Evolutionary conservation across 2,329 filamentous ascomycete genomes (phyloP).

Genomic region (Stagonosporopsis rhizophila): DNA sequence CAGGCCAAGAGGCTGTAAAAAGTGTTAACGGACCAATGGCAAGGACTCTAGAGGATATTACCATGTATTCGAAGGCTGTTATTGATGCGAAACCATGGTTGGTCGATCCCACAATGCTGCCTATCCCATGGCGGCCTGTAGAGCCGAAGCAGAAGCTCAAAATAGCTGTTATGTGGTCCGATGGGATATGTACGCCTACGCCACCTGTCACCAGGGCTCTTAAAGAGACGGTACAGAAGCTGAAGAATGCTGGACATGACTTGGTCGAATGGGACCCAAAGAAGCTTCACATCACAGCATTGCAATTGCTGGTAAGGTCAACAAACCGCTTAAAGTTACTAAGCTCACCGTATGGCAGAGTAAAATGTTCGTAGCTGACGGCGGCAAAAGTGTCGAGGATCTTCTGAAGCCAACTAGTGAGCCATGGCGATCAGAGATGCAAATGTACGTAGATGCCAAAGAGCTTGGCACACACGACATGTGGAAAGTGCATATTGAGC

Average conservation of each 20-base stretch:
- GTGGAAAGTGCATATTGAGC: constrained; percentile 58
- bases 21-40: constrained; percentile 71
- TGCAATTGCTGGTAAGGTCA: constrained; percentile 56
- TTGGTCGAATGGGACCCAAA: constrained; percentile 64
- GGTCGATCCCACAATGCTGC: constrained; percentile 60
- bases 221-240: constrained; percentile 59
- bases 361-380: constrained; percentile 59
- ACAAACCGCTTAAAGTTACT: neutral
- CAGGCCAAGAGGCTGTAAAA: constrained; percentile 69
- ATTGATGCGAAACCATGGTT: constrained; percentile 59
- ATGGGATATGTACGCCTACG: constrained; percentile 59
- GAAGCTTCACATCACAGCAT: constrained; percentile 58
- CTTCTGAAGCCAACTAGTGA: constrained; percentile 53
- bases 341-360: constrained; percentile 22
- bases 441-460: constrained; percentile 51
- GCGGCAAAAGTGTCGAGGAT: constrained; percentile 56
- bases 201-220: constrained; percentile 64
- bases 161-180: constrained; percentile 63
- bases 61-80: constrained; percentile 52
- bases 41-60: constrained; percentile 60
- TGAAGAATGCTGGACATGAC: constrained; percentile 61
- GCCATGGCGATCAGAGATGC: constrained; percentile 59
- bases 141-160: constrained; percentile 59
- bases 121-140: constrained; percentile 60
- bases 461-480: constrained; percentile 56